Base-by-base conservation (phyloP, 31 red algal genomes). In the Endocladia muricata region DNA sequence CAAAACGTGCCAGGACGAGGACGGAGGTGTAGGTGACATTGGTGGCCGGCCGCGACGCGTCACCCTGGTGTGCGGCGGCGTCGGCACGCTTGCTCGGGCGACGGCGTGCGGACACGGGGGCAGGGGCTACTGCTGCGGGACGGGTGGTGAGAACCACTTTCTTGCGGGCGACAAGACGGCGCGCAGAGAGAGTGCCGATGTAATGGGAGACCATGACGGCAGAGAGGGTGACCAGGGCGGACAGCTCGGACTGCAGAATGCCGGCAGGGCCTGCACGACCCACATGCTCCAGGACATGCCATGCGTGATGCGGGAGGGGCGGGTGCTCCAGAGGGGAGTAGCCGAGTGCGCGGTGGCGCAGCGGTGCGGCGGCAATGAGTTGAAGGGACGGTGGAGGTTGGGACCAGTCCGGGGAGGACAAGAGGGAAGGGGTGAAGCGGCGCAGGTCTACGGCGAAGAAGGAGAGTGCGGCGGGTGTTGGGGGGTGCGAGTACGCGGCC, bases 121-220 rank as follows among this genome's bases (percentile, higher is more conserved):
- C 26, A 28, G 26, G 17, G 13, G 37, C 5, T 39, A 54, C 38
- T 7, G 7, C 40, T 25, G 7, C 11, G 8, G 4, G 6, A 26
- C 37, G 42, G 26, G 17, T 66, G 1, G 82, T 86, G 32, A 89
- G 68, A 57, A 89, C 85, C 32, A 89, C 85, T 57, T 81, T 80
- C 55, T 74, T 89, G 5, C 65, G 57, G 19, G 76, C 74, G 19
- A 89, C 76, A 19, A 89, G 67, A 29, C 62, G 39, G 13, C 85
- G 61, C 58, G 40, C 68, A 0, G 77, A 43, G 6, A 89, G 58
- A 34, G 40, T 68, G 26, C 58, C 76, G 68, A 89, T 54, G 38
- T 89, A 89, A 76, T 89, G 85, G 42, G 76, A 63, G 17, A 89
- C 85, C 75, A 89, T 80, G 21, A 80, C 76, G 2, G 85, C 49